Evolutionary conservation across 306 rosid genomes (phyloP).

Genomic region (cucumber (Cucumis sativus)): DNA sequence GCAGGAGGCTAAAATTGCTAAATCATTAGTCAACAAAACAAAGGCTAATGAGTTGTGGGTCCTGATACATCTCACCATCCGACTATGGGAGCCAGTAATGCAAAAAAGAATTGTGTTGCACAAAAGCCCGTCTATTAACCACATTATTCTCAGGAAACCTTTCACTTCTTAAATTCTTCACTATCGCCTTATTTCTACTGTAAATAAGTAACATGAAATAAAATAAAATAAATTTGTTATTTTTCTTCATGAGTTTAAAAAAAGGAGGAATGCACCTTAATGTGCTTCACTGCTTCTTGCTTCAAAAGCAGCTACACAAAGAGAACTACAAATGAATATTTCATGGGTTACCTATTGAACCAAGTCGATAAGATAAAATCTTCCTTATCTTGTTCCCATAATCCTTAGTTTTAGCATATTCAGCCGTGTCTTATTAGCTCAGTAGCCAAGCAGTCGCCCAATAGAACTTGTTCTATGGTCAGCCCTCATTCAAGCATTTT

Average conservation of each 20-base stretch:
- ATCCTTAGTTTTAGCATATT: neutral
- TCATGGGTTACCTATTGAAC: neutral
- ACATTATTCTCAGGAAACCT: neutral
- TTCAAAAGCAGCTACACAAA: no score
- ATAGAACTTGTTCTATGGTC: no score
- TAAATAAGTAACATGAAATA: neutral
- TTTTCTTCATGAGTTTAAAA: neutral
- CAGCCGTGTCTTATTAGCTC: neutral
- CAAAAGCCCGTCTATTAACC: neutral
- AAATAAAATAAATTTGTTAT: neutral
- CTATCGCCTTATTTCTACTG: neutral
- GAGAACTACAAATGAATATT: neutral
- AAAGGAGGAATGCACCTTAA: no score
- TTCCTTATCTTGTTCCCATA: neutral
- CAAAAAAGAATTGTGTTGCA: neutral
- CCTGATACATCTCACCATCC: neutral
- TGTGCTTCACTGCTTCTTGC: no score
- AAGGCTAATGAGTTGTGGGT: neutral
- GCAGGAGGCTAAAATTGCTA: neutral
- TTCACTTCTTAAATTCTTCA: neutral
- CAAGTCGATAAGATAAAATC: neutral
- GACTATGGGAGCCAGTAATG: neutral
- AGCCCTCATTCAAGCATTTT: no score
- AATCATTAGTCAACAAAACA: neutral
- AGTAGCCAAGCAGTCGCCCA: neutral